These are phyloP conservation scores for Coemansia sp. DNA, from an alignment of 192 early-diverging fungal genomes.

Conservation along the genomic window DNA sequence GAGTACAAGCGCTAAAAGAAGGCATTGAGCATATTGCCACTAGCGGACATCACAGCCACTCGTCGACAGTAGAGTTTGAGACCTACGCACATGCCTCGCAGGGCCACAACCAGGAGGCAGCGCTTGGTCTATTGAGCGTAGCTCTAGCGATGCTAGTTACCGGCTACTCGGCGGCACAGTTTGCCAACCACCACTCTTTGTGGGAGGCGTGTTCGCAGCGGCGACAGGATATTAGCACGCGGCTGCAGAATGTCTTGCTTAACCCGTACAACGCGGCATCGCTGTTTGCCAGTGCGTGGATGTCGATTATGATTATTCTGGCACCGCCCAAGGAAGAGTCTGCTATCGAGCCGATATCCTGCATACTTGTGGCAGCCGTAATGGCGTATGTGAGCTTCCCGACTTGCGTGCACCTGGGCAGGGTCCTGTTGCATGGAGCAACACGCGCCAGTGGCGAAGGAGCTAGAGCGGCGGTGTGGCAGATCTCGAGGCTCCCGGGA, in stretches of 20 bases:
- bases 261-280: slow-evolving; percentile 44
- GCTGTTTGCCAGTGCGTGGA: slow-evolving; percentile 34
- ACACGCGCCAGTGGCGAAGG: slow-evolving; percentile 1
- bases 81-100: slow-evolving; percentile 19
- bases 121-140: slow-evolving; percentile 11
- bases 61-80: slow-evolving; percentile 33
- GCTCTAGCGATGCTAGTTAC: slow-evolving; percentile 15
- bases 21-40: slow-evolving; percentile 41
- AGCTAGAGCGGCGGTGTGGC: slow-evolving; percentile 12
- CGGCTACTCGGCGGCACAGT: slow-evolving; percentile 22
- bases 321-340: slow-evolving; percentile 26
- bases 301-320: slow-evolving; percentile 18
- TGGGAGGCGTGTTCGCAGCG: slow-evolving; percentile 27
- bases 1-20: slow-evolving; percentile 45
- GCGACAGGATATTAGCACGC: slow-evolving; percentile 1
- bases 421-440: slow-evolving; percentile 22
- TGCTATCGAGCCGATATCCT: slow-evolving; percentile 33
- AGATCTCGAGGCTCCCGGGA: slow-evolving; percentile 22
- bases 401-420: slow-evolving; percentile 33
- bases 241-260: slow-evolving; percentile 26
- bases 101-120: slow-evolving; percentile 12
- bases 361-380: slow-evolving; percentile 23
- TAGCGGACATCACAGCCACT: slow-evolving; percentile 22
- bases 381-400: slow-evolving; percentile 34
- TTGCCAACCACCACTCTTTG: slow-evolving; percentile 34